Conservation (phyloP, 2,329 filamentous ascomycete genomes). For the Thelonectria rubi region DNA sequence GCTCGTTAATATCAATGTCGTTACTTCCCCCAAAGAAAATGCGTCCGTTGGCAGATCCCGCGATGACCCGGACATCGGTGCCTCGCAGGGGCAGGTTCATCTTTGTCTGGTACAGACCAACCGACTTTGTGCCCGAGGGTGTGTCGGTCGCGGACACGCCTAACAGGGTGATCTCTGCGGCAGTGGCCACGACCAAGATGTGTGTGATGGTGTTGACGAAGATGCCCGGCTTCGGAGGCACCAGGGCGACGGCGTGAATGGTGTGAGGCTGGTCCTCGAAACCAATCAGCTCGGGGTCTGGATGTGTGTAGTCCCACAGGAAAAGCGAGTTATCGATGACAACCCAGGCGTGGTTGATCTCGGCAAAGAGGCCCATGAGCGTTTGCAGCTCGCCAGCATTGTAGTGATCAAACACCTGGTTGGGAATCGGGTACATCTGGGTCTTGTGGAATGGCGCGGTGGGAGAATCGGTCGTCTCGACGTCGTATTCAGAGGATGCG, state of each 20-base stretch:
- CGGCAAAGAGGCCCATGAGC: slow-evolving; percentile 94
- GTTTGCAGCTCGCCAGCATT: slow-evolving; percentile 87
- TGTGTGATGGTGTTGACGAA: slow-evolving; percentile 89
- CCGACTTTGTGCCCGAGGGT: slow-evolving; percentile 73
- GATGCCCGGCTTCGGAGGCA: slow-evolving; percentile 84
- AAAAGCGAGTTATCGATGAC: slow-evolving; percentile 96
- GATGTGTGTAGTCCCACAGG: slow-evolving; percentile 95
- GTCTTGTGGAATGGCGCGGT: slow-evolving; percentile 92
- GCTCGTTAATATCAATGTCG: slow-evolving; percentile 90
- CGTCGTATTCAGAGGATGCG: slow-evolving; percentile 89
- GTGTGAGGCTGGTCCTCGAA: slow-evolving; percentile 89
- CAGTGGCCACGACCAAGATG: slow-evolving; percentile 88
- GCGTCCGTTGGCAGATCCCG: slow-evolving; percentile 83
- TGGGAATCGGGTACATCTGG: slow-evolving; percentile 88
- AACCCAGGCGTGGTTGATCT: slow-evolving; percentile 95
- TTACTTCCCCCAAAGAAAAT: slow-evolving; percentile 89
- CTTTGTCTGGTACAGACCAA: slow-evolving; percentile 87
- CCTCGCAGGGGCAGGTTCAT: slow-evolving; percentile 83
- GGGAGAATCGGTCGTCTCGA: slow-evolving; percentile 71
- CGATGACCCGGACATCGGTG: slow-evolving; percentile 79
- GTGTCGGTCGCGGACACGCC: slow-evolving; percentile 77
- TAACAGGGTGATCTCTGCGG: slow-evolving; percentile 84
- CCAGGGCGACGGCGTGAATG: slow-evolving; percentile 90
- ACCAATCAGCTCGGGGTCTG: slow-evolving; percentile 90
- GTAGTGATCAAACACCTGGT: slow-evolving; percentile 91